A percentile compares a stretch with the other conserved stretches of the same genome.
phyloP scores from a whole-genome alignment of 2,329 filamentous ascomycete species.

The Neocatenulostroma microsporum region DNA sequence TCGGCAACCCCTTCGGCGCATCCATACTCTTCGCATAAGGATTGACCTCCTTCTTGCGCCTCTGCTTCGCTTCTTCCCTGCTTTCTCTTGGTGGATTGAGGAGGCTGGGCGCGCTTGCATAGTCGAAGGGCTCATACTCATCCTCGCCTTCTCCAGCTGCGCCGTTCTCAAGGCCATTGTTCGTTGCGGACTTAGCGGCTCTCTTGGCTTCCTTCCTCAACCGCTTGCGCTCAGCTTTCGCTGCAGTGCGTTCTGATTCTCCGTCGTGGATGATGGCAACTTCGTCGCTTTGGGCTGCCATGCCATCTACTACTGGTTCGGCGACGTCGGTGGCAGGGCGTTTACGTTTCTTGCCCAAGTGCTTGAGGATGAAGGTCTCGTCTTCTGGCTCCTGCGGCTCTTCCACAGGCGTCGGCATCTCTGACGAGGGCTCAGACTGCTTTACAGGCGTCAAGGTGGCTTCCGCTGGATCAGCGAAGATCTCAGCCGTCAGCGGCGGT shows the following conservation, averaged over 20 bases:
- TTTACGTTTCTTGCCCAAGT: constrained; percentile 46
- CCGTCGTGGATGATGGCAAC: constrained; percentile 21
- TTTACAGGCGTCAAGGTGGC: constrained; percentile 9
- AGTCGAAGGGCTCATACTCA: constrained; percentile 66
- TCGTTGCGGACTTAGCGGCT: constrained; percentile 12
- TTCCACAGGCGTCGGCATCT: constrained; percentile 24
- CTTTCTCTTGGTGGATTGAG: constrained; percentile 50
- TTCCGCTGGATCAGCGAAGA: constrained; percentile 42
- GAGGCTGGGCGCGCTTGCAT: constrained; percentile 66
- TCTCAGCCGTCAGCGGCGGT: constrained; percentile 47
- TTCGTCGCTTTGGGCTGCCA: constrained; percentile 30
- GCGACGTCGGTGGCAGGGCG: constrained; percentile 32
- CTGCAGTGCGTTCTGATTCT: constrained; percentile 23
- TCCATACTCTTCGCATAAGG: constrained; percentile 68
- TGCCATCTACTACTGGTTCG: constrained; percentile 30
- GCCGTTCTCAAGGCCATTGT: no score
- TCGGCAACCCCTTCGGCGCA: constrained; percentile 64
- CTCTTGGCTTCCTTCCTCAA: constrained; percentile 30
- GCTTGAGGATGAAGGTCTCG: constrained; percentile 54
- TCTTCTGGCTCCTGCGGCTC: constrained; percentile 33
- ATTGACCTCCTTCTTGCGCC: constrained; percentile 54
- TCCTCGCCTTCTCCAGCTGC: constrained; percentile 18
- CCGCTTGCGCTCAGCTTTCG: constrained; percentile 28
- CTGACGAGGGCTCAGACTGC: constrained; percentile 7
- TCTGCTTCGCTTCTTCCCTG: constrained; percentile 36